phyloP scores from a whole-genome alignment of 2,329 filamentous ascomycete species.

The Boeremia lycopersici region DNA sequence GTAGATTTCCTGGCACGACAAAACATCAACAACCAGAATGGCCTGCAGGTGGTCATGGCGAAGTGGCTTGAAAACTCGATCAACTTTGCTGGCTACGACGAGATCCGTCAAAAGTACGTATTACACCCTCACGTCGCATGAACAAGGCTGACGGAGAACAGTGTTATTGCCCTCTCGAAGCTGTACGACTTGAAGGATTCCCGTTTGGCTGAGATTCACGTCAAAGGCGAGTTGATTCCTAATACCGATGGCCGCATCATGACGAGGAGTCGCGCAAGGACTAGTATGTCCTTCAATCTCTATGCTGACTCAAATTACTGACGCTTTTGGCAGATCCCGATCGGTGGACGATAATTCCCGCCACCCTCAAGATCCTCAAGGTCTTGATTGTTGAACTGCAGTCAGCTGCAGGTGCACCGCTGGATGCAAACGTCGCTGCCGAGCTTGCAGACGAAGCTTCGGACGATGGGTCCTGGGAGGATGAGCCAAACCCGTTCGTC shows the following conservation, averaged over 20 bases:
- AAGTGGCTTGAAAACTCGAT: constrained; percentile 98
- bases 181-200: constrained; percentile 86
- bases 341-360: constrained; percentile 84
- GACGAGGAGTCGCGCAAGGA: constrained; percentile 87
- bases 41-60: constrained; percentile 84
- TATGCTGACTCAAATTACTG: constrained; percentile 4
- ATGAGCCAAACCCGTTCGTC: constrained; percentile 72
- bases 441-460: constrained; percentile 74
- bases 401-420: constrained; percentile 73
- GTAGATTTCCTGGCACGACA: constrained; percentile 89
- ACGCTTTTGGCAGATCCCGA: constrained; percentile 71
- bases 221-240: constrained; percentile 89
- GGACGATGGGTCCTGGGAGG: constrained; percentile 72
- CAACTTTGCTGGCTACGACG: constrained; percentile 97
- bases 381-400: constrained; percentile 90
- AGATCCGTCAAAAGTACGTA: constrained; percentile 93
- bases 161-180: constrained; percentile 90
- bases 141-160: constrained; percentile 46
- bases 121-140: background rate
- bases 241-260: constrained; percentile 79
- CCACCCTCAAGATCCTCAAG: constrained; percentile 94
- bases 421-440: constrained; percentile 64
- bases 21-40: constrained; percentile 77
- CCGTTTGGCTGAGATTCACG: constrained; percentile 76
- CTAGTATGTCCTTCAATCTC: constrained; percentile 62